phyloP scores from a whole-genome alignment of 140 eudicot genomes.

The Cichorium intybus region DNA sequence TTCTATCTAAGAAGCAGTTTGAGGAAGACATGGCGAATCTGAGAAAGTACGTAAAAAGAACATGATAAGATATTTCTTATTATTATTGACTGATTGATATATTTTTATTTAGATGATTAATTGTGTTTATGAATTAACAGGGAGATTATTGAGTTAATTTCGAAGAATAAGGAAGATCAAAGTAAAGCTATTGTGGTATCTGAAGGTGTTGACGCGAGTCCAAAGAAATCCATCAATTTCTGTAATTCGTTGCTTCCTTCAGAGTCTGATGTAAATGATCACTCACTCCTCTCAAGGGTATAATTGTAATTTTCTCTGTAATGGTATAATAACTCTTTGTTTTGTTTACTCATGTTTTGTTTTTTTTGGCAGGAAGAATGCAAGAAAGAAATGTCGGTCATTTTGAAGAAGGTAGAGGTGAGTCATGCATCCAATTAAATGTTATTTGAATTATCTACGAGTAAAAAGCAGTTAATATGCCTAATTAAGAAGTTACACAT shows the following conservation, averaged over 20 bases:
- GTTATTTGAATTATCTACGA: background rate
- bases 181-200: constrained; percentile 31
- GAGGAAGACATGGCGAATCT: constrained; percentile 42
- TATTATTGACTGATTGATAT: no score
- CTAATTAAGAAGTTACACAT: background rate
- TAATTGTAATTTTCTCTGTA: background rate
- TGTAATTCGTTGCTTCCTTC: constrained; percentile 29
- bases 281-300: constrained; percentile 27
- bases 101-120: background rate
- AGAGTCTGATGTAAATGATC: constrained; percentile 28
- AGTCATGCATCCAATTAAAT: constrained; percentile 1
- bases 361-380: constrained; percentile 42
- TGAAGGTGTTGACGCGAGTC: constrained; percentile 23
- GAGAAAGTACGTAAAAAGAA: constrained; percentile 29
- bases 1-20: constrained; percentile 34
- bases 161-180: constrained; percentile 36
- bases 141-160: constrained; percentile 40
- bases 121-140: constrained; percentile 28
- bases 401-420: constrained; percentile 59
- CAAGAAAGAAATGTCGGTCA: constrained; percentile 42
- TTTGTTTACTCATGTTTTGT: background rate
- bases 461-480: constrained; percentile 4
- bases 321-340: background rate
- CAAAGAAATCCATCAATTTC: constrained; percentile 23
- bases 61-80: background rate